Base-by-base conservation (phyloP, 495 filamentous ascomycete species). In the Penicillium salamii region DNA sequence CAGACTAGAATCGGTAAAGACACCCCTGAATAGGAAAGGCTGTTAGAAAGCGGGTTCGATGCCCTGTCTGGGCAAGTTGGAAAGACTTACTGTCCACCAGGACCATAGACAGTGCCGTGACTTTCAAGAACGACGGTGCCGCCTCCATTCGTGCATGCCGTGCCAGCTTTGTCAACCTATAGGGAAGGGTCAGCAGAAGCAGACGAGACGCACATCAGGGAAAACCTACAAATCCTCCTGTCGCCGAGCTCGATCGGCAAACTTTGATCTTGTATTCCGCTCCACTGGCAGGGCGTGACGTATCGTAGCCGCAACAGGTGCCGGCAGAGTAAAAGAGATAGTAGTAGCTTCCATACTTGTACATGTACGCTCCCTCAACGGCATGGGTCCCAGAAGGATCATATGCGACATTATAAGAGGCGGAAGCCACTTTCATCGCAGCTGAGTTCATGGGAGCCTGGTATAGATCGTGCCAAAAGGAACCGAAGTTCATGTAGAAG, bases 251-350 rank as follows among this genome's bases (percentile, higher is more conserved):
- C 2, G 79, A 83, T 7, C 85, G 72, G 54, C 86, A 88, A 12
- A 82, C 84, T 62, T 79, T 75, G 63, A 90, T 84, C 54, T 79
- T 81, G 54, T 91, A 90, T 65, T 90, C 88, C 12, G 70, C 72
- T 0, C 86, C 85, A 0, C 66, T 39, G 0, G 80, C 71, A 3
- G 86, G 85, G 40, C 50, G 65, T 28, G 52, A 65, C 5, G 60
- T 50, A 50, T 76, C 74, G 54, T 82, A 83, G 3, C 78, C 78
- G 55, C 87, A 90, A 71, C 87, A 90, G 9, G 65, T 63, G 0
- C 88, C 87, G 14, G 75, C 67, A 24, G 80, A 85, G 62, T 77
- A 88, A 59, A 89, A 89, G 1, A 91, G 70, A 47, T 88, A 90
- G 53, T 84, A 89, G 50, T 81, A 88, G 4, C 48, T 65, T 1